These are phyloP conservation scores for Talaromyces borbonicus DNA, from an alignment of 495 filamentous ascomycete genomes.

Conservation along the genomic window DNA sequence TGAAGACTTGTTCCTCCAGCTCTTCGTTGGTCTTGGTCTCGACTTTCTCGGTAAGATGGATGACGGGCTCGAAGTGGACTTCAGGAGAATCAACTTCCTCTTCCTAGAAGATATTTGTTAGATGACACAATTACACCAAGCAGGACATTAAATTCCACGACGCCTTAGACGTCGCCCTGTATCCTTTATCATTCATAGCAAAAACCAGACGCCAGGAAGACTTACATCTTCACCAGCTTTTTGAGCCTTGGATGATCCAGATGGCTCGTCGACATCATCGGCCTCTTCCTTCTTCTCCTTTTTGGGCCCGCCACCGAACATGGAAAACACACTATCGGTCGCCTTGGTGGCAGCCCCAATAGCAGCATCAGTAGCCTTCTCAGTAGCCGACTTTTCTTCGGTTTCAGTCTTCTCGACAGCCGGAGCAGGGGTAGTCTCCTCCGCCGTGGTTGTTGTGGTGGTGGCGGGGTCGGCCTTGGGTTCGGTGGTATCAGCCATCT, in stretches of 20 bases:
- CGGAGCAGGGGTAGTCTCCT: conserved; percentile 18
- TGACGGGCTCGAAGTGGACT: conserved; percentile 94
- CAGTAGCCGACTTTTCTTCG: conserved; percentile 27
- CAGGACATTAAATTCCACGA: background rate
- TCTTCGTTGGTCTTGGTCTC: conserved; percentile 98
- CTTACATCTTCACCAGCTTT: conserved; percentile 50
- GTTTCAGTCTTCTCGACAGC: conserved; percentile 16
- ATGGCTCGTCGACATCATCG: conserved; percentile 69
- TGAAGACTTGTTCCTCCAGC: conserved; percentile 92
- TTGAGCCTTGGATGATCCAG: conserved; percentile 76
- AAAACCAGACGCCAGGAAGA: too few species aligned
- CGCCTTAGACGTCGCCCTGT: background rate
- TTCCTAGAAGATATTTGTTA: conserved; percentile 24
- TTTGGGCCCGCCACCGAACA: conserved; percentile 92
- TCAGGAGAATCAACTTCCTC: conserved; percentile 77
- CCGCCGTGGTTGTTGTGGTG: conserved; percentile 24
- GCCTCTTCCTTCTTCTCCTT: conserved; percentile 74
- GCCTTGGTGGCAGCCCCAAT: conserved; percentile 45
- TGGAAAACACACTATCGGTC: conserved; percentile 77
- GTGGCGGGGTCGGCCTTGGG: conserved; percentile 42
- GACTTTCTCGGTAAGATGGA: conserved; percentile 88
- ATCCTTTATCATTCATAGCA: background rate
- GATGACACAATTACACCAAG: background rate
- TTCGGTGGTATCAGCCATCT: conserved; percentile 39
- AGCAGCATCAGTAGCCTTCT: conserved; percentile 31